Evolutionary conservation across 257 asterid species (phyloP), one percentile per base, ranked within the genome.

Genomic region (Solanum rostratum): DNA sequence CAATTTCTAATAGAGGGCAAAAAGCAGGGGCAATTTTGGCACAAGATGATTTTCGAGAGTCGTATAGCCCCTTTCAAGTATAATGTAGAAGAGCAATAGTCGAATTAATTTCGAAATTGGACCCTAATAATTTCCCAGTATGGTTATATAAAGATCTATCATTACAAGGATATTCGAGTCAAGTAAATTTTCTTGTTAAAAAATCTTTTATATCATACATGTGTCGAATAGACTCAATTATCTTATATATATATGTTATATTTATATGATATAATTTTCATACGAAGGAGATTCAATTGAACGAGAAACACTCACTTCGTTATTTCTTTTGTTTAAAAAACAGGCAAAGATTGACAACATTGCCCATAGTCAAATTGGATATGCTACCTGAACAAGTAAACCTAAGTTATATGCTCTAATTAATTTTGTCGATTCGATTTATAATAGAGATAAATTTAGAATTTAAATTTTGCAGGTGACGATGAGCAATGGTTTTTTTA

Each of bases 401-500:
- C 13, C 9, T 55, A 7, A 1, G 18, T 18, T 54, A 0, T 3
- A 57, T 10, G 3, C 5, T 1, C 13, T 62, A 2, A 62, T 24
- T 62, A 1, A 62, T 62, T 62, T 24, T 62, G 1, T 62, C 1
- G 13, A 0, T 10, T 0, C 10, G 24, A 60, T 1, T 60, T 1
- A 2, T 0, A 5, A 2, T 0, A 7, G 2, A 62, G 5, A 27
- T 62, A 2, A 59, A 62, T 27, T 62, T 1, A 27, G 6, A 65
- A 27, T 29, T 65, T 27, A 29, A 65, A 39, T 70, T 70, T 41
- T 41, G 14, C 88, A 90, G 95, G 89, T 90, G 16, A 87, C 83
- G 49, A 53, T 93, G 88, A 87, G 46, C 55, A 93, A 93, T 59
- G 93, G 89, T 45, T 83, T 93, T 2, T 88, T 87, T 10, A 91